A percentile compares a stretch with the other conserved stretches of the same genome.
These are phyloP conservation scores for Penicillium bovifimosum DNA, from an alignment of 495 filamentous ascomycete species.

Conservation along the genomic window DNA sequence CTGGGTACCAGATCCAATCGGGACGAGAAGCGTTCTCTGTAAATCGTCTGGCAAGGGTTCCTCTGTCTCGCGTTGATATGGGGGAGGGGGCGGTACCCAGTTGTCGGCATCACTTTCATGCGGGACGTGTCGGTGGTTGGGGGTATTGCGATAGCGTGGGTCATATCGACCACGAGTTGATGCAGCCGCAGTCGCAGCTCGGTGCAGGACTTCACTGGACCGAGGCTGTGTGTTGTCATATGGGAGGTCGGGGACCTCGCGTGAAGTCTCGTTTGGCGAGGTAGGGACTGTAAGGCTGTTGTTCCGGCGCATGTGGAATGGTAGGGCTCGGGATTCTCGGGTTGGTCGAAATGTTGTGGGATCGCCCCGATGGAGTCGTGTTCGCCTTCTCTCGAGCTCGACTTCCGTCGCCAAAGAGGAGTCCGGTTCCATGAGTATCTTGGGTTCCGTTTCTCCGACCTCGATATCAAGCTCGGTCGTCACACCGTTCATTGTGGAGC, in stretches of 20 bases:
- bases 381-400: slow-evolving; percentile 71
- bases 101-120: slow-evolving; percentile 89
- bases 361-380: slow-evolving; percentile 39
- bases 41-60: slow-evolving; percentile 52
- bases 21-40: slow-evolving; percentile 29
- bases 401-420: slow-evolving; percentile 77
- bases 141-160: slow-evolving; percentile 27
- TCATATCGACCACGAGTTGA: slow-evolving; percentile 60
- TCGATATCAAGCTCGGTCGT: slow-evolving; percentile 60
- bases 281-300: slow-evolving; percentile 23
- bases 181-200: slow-evolving; percentile 73
- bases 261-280: slow-evolving; percentile 14
- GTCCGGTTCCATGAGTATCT: slow-evolving; percentile 66
- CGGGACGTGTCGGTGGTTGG: slow-evolving; percentile 47
- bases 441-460: slow-evolving; percentile 63
- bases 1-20: slow-evolving; percentile 5
- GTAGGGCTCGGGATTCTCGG: slow-evolving; percentile 4
- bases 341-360: slow-evolving; percentile 10
- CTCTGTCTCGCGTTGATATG: slow-evolving; percentile 69
- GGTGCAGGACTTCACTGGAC: slow-evolving; percentile 66
- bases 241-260: slow-evolving; percentile 40
- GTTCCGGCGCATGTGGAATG: slow-evolving; percentile 17
- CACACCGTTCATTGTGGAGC: slow-evolving; percentile 50
- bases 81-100: slow-evolving; percentile 90
- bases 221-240: slow-evolving; percentile 77